Base-by-base conservation (phyloP, 371 early-diverging fungal species). In the Mycotypha africana region DNA sequence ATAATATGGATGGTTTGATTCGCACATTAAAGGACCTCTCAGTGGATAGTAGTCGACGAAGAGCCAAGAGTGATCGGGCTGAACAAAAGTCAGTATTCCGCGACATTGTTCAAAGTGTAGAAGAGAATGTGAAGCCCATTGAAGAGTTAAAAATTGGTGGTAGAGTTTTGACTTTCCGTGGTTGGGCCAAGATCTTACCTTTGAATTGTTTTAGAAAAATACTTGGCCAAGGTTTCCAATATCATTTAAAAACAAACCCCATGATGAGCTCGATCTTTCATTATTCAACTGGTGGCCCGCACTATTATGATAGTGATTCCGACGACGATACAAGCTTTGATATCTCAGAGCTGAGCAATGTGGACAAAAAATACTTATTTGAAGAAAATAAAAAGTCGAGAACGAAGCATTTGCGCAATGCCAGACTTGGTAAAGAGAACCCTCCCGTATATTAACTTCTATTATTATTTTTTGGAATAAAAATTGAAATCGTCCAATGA, bases 71-170 rank as follows among this genome's bases (percentile, higher is more conserved):
- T 42, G 83, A 81, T 51, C 67, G 78, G n/a, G 70, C 70, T 2
- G 62, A 72, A 20, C 88, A 88, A 40, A 78, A 84, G 30, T 75
- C 78, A 0, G 78, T 81, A 1, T 79, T 90, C 47, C 65, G 88
- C 23, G 84, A 84, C 45, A 75, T 90, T 36, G 54, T 85, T 20
- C 58, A 60, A 26, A 82, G 77, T n/a, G 81, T 90, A n/a, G 84
- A 83, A 38, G 60, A 63, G 8, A 75, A 76, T 17, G 53, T 61
- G 10, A 45, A 56, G 25, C 84, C 86, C 0, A 38, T 49, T 7
- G 58, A 78, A 45, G 74, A 71, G 36, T 51, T 84, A 30, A 70
- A 69, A 30, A 60, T 86, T 42, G 24, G 62, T 38, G 59, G 63
- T 6, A 45, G 49, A 12, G 19, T 38, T 1, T 51, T 76, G 9